Conservation (phyloP, 192 early-diverging fungal species). For the Diversispora eburnea region DNA sequence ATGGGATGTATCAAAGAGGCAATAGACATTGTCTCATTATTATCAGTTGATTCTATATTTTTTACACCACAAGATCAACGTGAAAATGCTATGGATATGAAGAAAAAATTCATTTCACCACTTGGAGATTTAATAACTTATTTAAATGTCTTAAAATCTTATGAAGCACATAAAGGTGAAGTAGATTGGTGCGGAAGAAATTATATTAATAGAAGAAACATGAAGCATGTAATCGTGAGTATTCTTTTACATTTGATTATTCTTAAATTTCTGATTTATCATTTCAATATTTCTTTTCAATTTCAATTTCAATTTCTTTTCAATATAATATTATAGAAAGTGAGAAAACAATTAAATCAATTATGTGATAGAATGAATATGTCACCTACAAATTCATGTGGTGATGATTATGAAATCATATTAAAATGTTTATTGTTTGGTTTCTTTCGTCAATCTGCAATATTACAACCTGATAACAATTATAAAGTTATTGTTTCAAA, state of each 20-base stretch:
- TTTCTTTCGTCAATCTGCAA: constrained; percentile 85
- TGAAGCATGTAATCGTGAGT: constrained; percentile 75
- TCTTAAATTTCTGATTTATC: background rate
- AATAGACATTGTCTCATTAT: constrained; percentile 83
- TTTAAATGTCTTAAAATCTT: constrained; percentile 78
- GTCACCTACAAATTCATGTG: constrained; percentile 58
- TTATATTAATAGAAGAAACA: constrained; percentile 83
- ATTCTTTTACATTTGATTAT: background rate
- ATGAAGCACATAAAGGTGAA: constrained; percentile 74
- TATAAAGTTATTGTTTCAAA: constrained; percentile 70
- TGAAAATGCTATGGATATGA: constrained; percentile 77
- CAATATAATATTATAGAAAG: constrained; percentile 52
- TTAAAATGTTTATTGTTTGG: constrained; percentile 85
- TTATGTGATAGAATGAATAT: constrained; percentile 74
- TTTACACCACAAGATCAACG: constrained; percentile 84
- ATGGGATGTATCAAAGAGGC: constrained; percentile 81
- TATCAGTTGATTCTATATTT: constrained; percentile 91
- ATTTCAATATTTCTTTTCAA: no score
- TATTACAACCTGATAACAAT: constrained; percentile 81
- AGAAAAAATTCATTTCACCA: constrained; percentile 72
- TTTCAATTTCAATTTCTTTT: no score
- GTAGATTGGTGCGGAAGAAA: constrained; percentile 86
- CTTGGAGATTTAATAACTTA: constrained; percentile 95
- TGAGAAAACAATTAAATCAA: constrained; percentile 78
- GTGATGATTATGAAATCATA: constrained; percentile 69